phyloP scores from a whole-genome alignment of 257 asterid species.

The Pogostemon cablin region DNA sequence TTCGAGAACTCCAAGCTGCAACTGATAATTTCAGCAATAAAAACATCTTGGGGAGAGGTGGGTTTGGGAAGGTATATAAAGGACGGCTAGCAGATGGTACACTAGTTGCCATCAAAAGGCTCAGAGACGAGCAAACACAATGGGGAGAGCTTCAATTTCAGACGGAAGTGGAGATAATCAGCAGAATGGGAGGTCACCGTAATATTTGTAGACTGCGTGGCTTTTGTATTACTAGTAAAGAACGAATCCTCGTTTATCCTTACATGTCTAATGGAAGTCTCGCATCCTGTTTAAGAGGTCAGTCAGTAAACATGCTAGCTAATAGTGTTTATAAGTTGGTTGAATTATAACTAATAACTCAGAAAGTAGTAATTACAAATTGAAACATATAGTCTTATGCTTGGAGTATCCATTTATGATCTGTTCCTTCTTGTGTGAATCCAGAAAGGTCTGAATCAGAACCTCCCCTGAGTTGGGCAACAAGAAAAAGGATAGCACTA shows the following conservation, averaged over 20 bases:
- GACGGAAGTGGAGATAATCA: neutral
- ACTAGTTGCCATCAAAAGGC: neutral
- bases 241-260: too few relatives aligned
- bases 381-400: too few relatives aligned
- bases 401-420: too few relatives aligned
- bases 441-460: too few relatives aligned
- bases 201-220: neutral
- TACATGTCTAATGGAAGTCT: neutral
- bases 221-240: neutral
- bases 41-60: neutral
- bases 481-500: too few relatives aligned
- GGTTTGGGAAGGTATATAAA: neutral
- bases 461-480: too few relatives aligned
- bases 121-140: neutral
- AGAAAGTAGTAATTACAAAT: too few relatives aligned
- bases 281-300: neutral
- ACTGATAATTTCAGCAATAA: neutral
- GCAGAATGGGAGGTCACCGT: neutral
- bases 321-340: too few relatives aligned
- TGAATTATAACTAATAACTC: too few relatives aligned
- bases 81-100: neutral
- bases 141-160: neutral
- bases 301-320: too few relatives aligned
- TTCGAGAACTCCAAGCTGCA: neutral
- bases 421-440: too few relatives aligned